A percentile compares a stretch with the other conserved stretches of the same genome.
phyloP scores from a whole-genome alignment of 768 basidiomycete genomes.

The Suillus luteus region DNA sequence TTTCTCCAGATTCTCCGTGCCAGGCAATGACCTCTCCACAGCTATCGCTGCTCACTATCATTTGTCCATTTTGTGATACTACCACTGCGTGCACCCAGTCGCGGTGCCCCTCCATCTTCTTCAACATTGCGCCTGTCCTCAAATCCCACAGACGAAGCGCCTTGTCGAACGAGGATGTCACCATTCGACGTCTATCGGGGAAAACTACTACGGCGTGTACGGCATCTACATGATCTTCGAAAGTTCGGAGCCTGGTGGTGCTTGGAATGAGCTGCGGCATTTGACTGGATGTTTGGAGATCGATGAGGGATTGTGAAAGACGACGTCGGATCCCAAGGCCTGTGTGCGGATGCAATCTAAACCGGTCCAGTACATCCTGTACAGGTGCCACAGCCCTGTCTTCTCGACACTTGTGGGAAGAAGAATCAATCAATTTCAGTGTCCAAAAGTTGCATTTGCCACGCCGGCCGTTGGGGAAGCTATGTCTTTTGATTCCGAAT shows the following conservation, averaged over 20 bases:
- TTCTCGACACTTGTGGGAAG: too few relatives aligned
- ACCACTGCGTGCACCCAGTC: not conserved
- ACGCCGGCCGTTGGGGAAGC: too few relatives aligned
- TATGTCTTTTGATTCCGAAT: too few relatives aligned
- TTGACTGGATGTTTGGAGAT: too few relatives aligned
- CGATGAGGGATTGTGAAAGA: not conserved
- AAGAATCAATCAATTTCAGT: too few relatives aligned
- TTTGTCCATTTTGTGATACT: not conserved
- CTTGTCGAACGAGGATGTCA: not conserved
- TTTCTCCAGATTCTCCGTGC: too few relatives aligned
- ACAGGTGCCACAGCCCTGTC: too few relatives aligned
- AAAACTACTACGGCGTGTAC: not conserved
- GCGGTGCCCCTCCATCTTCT: not conserved
- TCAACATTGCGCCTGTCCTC: not conserved
- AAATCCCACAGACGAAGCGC: not conserved
- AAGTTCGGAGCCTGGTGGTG: not conserved
- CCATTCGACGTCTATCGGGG: conserved; percentile 15
- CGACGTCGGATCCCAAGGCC: not conserved
- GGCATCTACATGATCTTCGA: not conserved
- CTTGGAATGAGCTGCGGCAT: not conserved
- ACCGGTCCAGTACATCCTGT: not conserved
- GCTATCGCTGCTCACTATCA: not conserved
- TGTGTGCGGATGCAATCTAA: not conserved
- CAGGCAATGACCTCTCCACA: not conserved
- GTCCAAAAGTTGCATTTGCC: too few relatives aligned